Conservation (phyloP, 805 yeast genomes). For the Maudiozyma turicensis region DNA sequence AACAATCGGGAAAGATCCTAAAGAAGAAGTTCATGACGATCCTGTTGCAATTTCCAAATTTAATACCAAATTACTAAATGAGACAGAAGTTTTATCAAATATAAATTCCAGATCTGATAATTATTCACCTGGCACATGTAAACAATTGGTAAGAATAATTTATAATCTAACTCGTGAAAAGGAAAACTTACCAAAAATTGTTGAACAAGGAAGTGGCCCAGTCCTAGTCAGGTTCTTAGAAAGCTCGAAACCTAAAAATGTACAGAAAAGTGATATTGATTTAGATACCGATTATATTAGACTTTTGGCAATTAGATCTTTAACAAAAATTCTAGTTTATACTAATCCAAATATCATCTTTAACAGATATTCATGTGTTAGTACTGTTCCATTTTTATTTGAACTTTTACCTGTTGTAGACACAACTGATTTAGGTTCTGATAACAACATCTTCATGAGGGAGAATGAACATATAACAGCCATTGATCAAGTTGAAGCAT, state of each 20-base stretch:
- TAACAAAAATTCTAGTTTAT: slow-evolving; percentile 36
- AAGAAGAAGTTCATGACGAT: slow-evolving; percentile 4
- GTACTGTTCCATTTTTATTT: slow-evolving; percentile 37
- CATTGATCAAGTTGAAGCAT: slow-evolving; percentile 40
- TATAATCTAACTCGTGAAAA: slow-evolving; percentile 25
- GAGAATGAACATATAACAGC: slow-evolving; percentile 9
- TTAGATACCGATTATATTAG: slow-evolving; percentile 7
- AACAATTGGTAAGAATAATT: slow-evolving; percentile 26
- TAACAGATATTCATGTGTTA: slow-evolving; percentile 33
- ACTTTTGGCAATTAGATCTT: slow-evolving; percentile 33
- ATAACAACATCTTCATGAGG: slow-evolving; percentile 8
- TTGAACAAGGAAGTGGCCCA: slow-evolving; percentile 40
- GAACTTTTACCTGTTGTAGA: slow-evolving; percentile 27
- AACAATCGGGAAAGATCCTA: slow-evolving; percentile 4
- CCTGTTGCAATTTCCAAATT: slow-evolving; percentile 10
- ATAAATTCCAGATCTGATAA: slow-evolving; percentile 9
- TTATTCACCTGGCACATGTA: slow-evolving; percentile 19
- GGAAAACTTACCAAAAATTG: slow-evolving; percentile 23
- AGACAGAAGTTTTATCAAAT: slow-evolving; percentile 14
- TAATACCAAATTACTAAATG: slow-evolving; percentile 14
- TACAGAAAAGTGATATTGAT: not conserved
- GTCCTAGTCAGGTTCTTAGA: slow-evolving; percentile 29
- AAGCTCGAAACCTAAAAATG: too few species aligned
- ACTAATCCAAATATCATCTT: slow-evolving; percentile 39
- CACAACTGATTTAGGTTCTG: slow-evolving; percentile 1